Evolutionary conservation across 495 filamentous ascomycete genomes (phyloP).

Genomic region (Bathelium albidoporum): DNA sequence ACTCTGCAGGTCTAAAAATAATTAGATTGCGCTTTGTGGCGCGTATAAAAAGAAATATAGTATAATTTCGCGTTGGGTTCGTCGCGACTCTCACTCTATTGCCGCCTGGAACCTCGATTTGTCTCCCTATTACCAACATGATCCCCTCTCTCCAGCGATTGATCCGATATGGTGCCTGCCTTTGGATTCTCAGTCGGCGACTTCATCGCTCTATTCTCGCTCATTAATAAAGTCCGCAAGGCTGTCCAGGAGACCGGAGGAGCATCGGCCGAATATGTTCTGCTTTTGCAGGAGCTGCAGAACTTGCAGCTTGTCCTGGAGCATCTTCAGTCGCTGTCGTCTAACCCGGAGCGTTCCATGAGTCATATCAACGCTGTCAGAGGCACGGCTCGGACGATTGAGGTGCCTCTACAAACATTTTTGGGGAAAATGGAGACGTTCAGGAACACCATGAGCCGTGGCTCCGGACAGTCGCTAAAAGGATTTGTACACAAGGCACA

Average conservation of each 20-base stretch:
- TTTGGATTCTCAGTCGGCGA: conserved; percentile 6
- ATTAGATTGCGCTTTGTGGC: too few species aligned
- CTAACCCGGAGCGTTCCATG: too few species aligned
- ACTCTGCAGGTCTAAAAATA: too few species aligned
- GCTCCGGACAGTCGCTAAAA: neutral
- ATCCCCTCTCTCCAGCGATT: too few species aligned
- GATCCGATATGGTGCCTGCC: too few species aligned
- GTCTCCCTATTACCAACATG: too few species aligned
- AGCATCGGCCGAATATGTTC: neutral
- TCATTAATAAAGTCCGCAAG: neutral
- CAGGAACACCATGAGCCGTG: neutral
- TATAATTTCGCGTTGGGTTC: too few species aligned
- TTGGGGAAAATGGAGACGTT: neutral
- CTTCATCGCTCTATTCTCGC: neutral
- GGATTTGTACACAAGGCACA: neutral
- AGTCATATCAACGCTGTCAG: too few species aligned
- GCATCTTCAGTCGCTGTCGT: neutral
- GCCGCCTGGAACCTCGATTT: too few species aligned
- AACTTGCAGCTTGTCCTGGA: neutral
- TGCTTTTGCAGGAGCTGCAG: neutral
- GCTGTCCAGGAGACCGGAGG: neutral
- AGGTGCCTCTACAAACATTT: neutral
- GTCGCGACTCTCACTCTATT: too few species aligned
- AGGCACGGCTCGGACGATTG: neutral
- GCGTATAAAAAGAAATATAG: too few species aligned